Conservation (phyloP, 345 rosid genomes). For the Dipteronia dyeriana region DNA sequence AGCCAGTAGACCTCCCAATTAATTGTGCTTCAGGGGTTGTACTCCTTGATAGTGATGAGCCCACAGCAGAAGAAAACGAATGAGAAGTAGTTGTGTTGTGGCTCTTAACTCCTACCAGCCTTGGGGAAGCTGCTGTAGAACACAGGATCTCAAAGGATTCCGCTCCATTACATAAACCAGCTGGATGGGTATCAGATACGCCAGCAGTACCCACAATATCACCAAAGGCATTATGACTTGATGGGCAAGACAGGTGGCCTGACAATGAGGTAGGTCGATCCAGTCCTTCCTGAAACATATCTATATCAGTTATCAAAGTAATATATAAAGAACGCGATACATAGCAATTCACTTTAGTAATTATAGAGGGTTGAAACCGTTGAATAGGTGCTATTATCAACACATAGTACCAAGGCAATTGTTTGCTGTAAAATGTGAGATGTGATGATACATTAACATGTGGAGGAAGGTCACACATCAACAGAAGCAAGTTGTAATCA, state of each 20-base stretch:
- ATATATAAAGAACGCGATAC: background rate
- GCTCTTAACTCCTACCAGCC: constrained; percentile 40
- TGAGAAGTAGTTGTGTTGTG: constrained; percentile 34
- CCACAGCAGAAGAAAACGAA: constrained; percentile 51
- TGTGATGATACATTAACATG: background rate
- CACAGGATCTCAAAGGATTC: constrained; percentile 47
- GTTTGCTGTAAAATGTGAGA: background rate
- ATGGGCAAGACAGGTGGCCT: constrained; percentile 61
- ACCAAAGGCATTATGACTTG: constrained; percentile 69
- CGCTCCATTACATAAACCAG: constrained; percentile 48
- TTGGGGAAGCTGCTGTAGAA: constrained; percentile 48
- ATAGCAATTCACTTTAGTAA: background rate
- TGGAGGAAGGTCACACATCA: background rate
- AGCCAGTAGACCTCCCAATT: constrained; percentile 52
- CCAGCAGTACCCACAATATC: constrained; percentile 49
- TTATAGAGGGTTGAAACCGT: background rate
- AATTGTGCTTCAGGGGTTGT: constrained; percentile 68
- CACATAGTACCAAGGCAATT: background rate
- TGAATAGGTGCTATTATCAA: background rate
- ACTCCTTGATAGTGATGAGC: constrained; percentile 66
- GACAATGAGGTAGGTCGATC: constrained; percentile 57
- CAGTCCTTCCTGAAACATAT: constrained; percentile 64
- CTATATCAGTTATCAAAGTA: constrained; percentile 14
- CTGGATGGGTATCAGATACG: constrained; percentile 32
- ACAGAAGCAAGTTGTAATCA: background rate